Evolutionary conservation across 768 basidiomycete genomes (phyloP).

Genomic region (Rhodosporidiobolus odoratus): DNA sequence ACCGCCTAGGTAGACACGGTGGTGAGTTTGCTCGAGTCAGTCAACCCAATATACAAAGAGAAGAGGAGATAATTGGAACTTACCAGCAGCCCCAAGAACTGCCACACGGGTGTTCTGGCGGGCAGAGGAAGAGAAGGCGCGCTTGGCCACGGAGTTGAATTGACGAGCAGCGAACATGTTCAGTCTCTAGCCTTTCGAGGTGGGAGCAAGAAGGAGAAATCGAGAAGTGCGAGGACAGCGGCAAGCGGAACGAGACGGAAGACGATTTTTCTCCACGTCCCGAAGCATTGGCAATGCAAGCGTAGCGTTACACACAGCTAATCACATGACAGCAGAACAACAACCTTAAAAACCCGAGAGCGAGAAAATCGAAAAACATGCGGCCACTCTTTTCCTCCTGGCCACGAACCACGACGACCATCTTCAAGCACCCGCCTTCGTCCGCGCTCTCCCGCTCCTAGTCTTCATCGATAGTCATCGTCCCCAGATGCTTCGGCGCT

Average conservation of each 20-base stretch:
- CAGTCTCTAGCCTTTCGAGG: background rate
- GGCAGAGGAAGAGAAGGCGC: conserved; percentile 36
- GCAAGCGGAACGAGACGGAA: background rate
- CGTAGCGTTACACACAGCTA: background rate
- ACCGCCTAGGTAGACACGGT: background rate
- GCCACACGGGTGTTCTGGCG: conserved; percentile 66
- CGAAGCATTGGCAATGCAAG: too few relatives aligned
- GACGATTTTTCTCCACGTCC: background rate
- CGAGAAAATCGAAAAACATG: background rate
- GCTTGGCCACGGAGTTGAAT: conserved; percentile 1
- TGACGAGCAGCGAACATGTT: conserved; percentile 31
- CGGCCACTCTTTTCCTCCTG: background rate
- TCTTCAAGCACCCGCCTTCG: background rate
- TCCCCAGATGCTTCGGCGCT: too few relatives aligned
- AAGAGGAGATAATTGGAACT: conserved; percentile 32
- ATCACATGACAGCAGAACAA: background rate
- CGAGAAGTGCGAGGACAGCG: background rate
- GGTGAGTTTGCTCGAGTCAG: background rate
- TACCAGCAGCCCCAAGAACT: conserved; percentile 91
- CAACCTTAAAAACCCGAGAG: background rate
- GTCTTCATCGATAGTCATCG: background rate
- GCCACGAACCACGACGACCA: background rate
- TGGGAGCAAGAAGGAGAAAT: background rate
- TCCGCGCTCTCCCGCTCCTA: background rate
- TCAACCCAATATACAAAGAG: background rate